A percentile compares a stretch with the other conserved stretches of the same genome.
phyloP scores from a whole-genome alignment of 1,284 basidiomycete species.

The Melanopsichium pennsylvanicum region DNA sequence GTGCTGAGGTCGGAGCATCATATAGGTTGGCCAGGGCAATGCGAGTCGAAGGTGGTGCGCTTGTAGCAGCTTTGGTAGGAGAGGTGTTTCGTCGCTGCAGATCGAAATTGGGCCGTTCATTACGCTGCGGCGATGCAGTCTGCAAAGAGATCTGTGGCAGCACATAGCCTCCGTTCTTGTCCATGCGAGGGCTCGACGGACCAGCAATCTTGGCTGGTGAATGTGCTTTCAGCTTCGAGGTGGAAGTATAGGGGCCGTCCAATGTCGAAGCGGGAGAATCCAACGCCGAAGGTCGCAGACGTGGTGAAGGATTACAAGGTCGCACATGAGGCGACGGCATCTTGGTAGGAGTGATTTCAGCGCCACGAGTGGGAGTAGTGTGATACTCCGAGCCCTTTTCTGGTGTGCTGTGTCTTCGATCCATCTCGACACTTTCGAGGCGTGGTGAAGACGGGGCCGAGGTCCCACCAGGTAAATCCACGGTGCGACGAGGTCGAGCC shows the following conservation, averaged over 20 bases:
- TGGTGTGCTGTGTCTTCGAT: conserved; percentile 42
- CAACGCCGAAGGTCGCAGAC: conserved; percentile 25
- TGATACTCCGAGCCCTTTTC: conserved; percentile 34
- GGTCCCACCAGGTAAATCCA: conserved; percentile 14
- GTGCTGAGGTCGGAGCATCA: conserved; percentile 17
- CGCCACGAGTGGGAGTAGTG: conserved; percentile 16
- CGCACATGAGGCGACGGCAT: conserved; percentile 27
- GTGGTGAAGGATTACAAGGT: conserved; percentile 33
- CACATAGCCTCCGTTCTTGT: conserved; percentile 16
- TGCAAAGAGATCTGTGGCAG: conserved; percentile 42
- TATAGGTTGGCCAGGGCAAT: conserved; percentile 29
- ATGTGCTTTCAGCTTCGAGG: conserved; percentile 20
- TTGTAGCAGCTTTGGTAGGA: conserved; percentile 24
- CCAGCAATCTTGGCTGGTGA: conserved; percentile 7
- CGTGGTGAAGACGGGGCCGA: conserved; percentile 32
- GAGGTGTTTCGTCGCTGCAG: conserved; percentile 48
- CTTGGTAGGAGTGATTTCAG: conserved; percentile 22
- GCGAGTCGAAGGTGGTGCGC: conserved; percentile 28
- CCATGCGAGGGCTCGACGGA: conserved; percentile 12
- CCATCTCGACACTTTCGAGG: conserved; percentile 38
- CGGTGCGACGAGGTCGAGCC: conserved; percentile 35
- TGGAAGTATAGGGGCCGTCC: conserved; percentile 13
- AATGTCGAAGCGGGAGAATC: conserved; percentile 25
- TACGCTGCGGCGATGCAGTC: conserved; percentile 33
- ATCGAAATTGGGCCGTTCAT: conserved; percentile 18